Conservation (phyloP, 306 rosid species). For the Prunus armeniaca region DNA sequence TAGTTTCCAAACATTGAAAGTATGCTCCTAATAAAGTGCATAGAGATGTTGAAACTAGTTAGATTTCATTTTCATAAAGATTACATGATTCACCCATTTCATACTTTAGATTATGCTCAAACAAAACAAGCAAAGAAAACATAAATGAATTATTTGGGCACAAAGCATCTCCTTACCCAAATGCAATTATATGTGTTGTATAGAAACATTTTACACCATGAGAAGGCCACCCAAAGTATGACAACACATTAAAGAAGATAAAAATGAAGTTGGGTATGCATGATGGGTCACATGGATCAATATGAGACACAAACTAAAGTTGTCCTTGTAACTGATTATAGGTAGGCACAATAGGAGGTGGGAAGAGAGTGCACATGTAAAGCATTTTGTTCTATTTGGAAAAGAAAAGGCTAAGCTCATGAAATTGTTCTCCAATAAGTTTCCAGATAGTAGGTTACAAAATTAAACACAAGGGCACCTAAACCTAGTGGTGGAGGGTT, state of each 20-base stretch:
- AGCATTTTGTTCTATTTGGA: not conserved
- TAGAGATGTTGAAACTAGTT: not conserved
- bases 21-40: not conserved
- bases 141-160: not conserved
- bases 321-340: not conserved
- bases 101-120: not conserved
- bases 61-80: not conserved
- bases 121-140: constrained; percentile 5
- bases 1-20: not conserved
- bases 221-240: not conserved
- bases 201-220: not conserved
- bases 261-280: constrained; percentile 21
- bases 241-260: not conserved
- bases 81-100: not conserved
- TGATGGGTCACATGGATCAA: constrained; percentile 34
- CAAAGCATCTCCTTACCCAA: not conserved
- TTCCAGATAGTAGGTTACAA: constrained; percentile 3
- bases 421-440: constrained; percentile 13
- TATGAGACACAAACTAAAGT: constrained; percentile 24
- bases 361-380: not conserved
- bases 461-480: not conserved
- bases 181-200: not conserved
- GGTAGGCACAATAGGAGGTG: constrained; percentile 14
- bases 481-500: constrained; percentile 30
- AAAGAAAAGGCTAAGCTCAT: constrained; percentile 9